A percentile compares a stretch with the other conserved stretches of the same genome.
Conservation (phyloP, 768 basidiomycete genomes). For the Suillus subluteus region DNA sequence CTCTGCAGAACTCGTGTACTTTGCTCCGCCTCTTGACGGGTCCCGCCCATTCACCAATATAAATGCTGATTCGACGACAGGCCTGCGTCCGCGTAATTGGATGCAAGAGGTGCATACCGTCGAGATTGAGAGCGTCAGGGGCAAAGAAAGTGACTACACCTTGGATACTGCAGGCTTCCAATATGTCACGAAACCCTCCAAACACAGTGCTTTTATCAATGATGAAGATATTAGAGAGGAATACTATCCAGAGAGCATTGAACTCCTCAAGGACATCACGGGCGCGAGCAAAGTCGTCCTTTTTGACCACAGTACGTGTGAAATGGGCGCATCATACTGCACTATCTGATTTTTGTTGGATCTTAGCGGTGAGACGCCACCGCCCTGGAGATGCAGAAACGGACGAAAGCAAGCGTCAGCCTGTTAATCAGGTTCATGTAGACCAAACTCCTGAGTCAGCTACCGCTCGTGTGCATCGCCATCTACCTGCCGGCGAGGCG, state of each 20-base stretch:
- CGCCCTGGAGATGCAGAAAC: slow-evolving; percentile 42
- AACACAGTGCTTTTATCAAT: slow-evolving; percentile 50
- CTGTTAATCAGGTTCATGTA: slow-evolving; percentile 45
- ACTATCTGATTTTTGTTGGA: not conserved
- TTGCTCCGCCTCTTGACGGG: slow-evolving; percentile 41
- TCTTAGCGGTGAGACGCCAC: slow-evolving; percentile 49
- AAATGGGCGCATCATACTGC: not conserved
- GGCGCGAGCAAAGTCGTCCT: slow-evolving; percentile 63
- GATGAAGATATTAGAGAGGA: slow-evolving; percentile 55
- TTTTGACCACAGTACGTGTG: slow-evolving; percentile 63
- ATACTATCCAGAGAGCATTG: slow-evolving; percentile 65
- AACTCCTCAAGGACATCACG: slow-evolving; percentile 59
- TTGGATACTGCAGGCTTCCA: slow-evolving; percentile 60
- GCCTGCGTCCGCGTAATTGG: slow-evolving; percentile 43
- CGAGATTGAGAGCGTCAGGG: slow-evolving; percentile 56
- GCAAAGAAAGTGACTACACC: slow-evolving; percentile 45
- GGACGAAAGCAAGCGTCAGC: slow-evolving; percentile 44
- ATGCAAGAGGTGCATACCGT: slow-evolving; percentile 31
- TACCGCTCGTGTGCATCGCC: slow-evolving; percentile 49
- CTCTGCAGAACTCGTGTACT: slow-evolving; percentile 41
- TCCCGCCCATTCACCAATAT: slow-evolving; percentile 42
- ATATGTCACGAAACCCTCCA: slow-evolving; percentile 41
- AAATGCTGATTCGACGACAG: slow-evolving; percentile 38
- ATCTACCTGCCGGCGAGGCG: slow-evolving; percentile 51
- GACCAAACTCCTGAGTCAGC: slow-evolving; percentile 55